Conservation (phyloP, 1,284 basidiomycete species). For the Austropuccinia psidii region DNA sequence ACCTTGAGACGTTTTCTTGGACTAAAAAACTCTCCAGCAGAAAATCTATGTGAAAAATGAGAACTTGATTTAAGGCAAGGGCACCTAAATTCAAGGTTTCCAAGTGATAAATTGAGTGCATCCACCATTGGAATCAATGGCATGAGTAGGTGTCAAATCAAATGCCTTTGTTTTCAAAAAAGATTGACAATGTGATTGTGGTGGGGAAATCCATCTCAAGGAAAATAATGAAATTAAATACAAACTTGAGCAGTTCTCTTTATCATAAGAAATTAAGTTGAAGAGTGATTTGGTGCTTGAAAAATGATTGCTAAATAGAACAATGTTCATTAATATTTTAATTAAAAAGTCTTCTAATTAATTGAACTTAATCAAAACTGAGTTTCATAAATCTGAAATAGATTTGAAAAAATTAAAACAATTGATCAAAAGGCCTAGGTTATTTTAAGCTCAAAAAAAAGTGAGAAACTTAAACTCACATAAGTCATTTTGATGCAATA, state of each 20-base stretch:
- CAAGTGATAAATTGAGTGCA: conserved; percentile 8
- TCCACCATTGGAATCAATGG: background rate
- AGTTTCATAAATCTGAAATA: too few relatives aligned
- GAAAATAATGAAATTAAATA: background rate
- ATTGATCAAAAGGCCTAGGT: conserved; percentile 12
- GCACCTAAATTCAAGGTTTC: conserved; percentile 18
- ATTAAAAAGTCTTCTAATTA: background rate
- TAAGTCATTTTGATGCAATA: too few relatives aligned
- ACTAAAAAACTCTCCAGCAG: background rate
- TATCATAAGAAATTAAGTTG: background rate
- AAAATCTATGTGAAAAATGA: background rate
- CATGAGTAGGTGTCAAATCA: conserved; percentile 6
- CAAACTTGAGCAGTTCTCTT: background rate
- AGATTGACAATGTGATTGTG: background rate
- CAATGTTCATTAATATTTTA: background rate
- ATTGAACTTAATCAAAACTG: too few relatives aligned
- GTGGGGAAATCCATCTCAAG: conserved; percentile 10
- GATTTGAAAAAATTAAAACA: conserved; percentile 23
- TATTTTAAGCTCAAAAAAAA: conserved; percentile 27
- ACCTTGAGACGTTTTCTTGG: conserved; percentile 35
- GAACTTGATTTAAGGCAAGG: conserved; percentile 5
- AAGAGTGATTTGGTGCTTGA: conserved; percentile 13
- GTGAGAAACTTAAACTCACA: too few relatives aligned
- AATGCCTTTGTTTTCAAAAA: conserved; percentile 16
- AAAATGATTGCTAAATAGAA: background rate